These are phyloP conservation scores for Lactarius pseudohatsudake DNA, from an alignment of 768 basidiomycete species.

Conservation along the genomic window DNA sequence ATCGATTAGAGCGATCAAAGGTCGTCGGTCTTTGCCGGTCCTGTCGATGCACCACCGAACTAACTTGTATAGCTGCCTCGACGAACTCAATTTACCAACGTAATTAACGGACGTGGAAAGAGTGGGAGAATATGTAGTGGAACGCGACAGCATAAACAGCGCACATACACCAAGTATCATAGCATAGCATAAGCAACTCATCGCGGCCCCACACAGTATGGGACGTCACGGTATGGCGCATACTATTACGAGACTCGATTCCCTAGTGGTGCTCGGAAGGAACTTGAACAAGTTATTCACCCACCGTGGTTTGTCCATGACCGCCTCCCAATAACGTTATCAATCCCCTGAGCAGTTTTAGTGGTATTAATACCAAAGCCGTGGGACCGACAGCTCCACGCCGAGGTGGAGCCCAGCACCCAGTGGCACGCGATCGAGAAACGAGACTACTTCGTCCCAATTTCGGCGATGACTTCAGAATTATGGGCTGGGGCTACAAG, in stretches of 20 bases:
- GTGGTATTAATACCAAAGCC: no score
- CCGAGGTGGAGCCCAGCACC: background rate
- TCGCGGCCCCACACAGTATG: background rate
- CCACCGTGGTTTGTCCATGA: no score
- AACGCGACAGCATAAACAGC: no score
- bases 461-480: background rate
- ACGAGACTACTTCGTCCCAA: background rate
- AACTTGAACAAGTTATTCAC: no score
- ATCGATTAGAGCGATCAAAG: background rate
- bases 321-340: background rate
- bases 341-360: background rate
- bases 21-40: no score
- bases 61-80: no score
- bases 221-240: background rate
- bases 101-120: no score
- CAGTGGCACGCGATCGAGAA: background rate
- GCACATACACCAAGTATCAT: background rate
- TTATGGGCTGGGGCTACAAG: background rate
- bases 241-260: background rate
- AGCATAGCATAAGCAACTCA: background rate
- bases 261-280: background rate
- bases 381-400: background rate
- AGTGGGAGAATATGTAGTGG: no score
- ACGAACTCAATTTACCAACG: background rate
- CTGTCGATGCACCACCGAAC: no score